Conservation (phyloP, 1,284 basidiomycete species). For the Sphagnurus paluster region DNA sequence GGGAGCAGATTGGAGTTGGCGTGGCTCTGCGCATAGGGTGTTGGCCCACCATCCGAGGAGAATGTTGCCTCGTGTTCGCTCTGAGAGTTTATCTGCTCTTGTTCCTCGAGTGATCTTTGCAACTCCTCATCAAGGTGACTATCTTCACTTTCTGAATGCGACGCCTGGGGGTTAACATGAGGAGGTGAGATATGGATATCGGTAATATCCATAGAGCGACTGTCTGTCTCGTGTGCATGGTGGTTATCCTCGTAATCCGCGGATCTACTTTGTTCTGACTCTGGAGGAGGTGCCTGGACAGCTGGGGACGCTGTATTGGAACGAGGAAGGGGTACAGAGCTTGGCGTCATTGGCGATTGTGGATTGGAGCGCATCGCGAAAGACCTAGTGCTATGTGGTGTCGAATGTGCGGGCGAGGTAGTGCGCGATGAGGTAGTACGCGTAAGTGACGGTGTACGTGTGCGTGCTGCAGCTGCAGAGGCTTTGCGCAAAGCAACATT, state of each 20-base stretch:
- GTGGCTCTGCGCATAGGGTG: constrained; percentile 29
- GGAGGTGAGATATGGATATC: constrained; percentile 45
- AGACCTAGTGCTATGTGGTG: constrained; percentile 58
- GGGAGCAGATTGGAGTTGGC: constrained; percentile 16
- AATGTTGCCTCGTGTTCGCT: constrained; percentile 62
- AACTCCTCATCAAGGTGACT: constrained; percentile 11
- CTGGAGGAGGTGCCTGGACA: constrained; percentile 22
- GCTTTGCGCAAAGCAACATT: constrained; percentile 62
- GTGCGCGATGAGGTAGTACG: constrained; percentile 60
- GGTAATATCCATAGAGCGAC: constrained; percentile 50
- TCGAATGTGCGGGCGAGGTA: constrained; percentile 64
- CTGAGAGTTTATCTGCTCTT: constrained; percentile 16
- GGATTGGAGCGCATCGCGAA: constrained; percentile 36
- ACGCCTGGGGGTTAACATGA: constrained; percentile 22
- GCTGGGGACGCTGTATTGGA: constrained; percentile 55
- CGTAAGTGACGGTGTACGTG: constrained; percentile 73
- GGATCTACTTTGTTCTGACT: not conserved
- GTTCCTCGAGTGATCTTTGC: constrained; percentile 23
- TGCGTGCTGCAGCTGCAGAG: constrained; percentile 48
- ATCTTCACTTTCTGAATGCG: constrained; percentile 17
- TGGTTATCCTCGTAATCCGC: constrained; percentile 26
- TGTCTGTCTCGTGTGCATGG: constrained; percentile 29
- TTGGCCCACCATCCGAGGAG: constrained; percentile 52
- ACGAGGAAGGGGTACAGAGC: constrained; percentile 54
- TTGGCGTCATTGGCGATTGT: constrained; percentile 47